Conservation (phyloP, 163 green algal genomes). For the Chlorella variabilis region DNA sequence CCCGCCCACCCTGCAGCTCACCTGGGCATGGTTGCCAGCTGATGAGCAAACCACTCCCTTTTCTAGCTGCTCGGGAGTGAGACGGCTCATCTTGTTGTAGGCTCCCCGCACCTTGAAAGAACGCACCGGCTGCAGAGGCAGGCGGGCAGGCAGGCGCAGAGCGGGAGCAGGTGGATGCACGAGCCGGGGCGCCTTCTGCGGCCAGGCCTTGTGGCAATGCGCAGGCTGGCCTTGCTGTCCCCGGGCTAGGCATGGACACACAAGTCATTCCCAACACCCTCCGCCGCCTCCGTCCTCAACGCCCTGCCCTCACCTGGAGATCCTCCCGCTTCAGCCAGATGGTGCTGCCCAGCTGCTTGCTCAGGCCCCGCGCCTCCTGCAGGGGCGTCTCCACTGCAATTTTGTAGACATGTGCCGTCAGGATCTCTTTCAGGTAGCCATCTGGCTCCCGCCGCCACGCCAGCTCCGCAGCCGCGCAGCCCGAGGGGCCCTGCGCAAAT, state of each 20-base stretch:
- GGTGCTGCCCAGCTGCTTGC: constrained; percentile 71
- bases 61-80: constrained; percentile 77
- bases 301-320: constrained; percentile 42
- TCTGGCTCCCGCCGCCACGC: constrained; percentile 70
- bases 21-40: constrained; percentile 96
- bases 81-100: constrained; percentile 95
- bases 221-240: too few species aligned
- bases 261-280: too few species aligned
- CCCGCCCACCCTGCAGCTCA: background rate
- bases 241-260: too few species aligned
- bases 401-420: constrained; percentile 93
- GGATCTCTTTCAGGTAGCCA: constrained; percentile 89
- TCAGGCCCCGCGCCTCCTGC: constrained; percentile 79
- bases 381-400: constrained; percentile 90
- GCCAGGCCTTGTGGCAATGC: too few species aligned
- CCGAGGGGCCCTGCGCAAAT: constrained; percentile 26
- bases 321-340: constrained; percentile 97
- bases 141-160: too few species aligned
- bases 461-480: constrained; percentile 41
- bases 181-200: too few species aligned
- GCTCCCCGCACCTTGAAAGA: constrained; percentile 97
- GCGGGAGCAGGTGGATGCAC: too few species aligned
- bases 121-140: constrained; percentile 70
- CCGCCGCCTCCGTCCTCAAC: too few species aligned
- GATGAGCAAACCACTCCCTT: constrained; percentile 91